Evolutionary conservation across 495 filamentous ascomycete genomes (phyloP).

Genomic region (Hypoxylon subgilvum): DNA sequence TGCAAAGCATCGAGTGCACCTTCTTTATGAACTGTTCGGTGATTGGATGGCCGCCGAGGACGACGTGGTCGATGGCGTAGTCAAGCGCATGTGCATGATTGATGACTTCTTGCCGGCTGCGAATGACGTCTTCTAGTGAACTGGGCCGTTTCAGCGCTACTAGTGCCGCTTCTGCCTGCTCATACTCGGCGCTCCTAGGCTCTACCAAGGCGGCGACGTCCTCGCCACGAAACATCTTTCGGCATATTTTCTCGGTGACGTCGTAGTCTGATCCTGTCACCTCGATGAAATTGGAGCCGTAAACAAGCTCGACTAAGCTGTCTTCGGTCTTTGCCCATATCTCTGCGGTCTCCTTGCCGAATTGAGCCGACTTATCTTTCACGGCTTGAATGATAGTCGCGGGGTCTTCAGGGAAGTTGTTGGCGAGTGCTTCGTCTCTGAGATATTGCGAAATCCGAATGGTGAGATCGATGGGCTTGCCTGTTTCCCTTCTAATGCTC

Average conservation of each 20-base stretch:
- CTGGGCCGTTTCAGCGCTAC: background rate
- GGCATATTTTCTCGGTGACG: constrained; percentile 33
- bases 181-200: constrained; percentile 22
- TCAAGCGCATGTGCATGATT: constrained; percentile 45
- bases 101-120: constrained; percentile 40
- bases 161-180: constrained; percentile 15
- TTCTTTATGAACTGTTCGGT: constrained; percentile 44
- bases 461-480: no score
- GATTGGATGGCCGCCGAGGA: constrained; percentile 27
- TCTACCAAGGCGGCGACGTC: constrained; percentile 12
- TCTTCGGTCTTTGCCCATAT: constrained; percentile 8
- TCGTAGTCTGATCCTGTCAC: constrained; percentile 24
- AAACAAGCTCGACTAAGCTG: constrained; percentile 23
- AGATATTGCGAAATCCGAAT: no score
- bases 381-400: no score
- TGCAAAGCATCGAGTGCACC: constrained; percentile 40
- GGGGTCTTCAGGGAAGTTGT: no score
- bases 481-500: no score
- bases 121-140: constrained; percentile 22
- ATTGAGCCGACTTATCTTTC: no score
- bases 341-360: no score
- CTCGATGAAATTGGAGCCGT: constrained; percentile 43
- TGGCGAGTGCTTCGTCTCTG: no score
- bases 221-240: constrained; percentile 17
- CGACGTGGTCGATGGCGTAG: constrained; percentile 35